Conservation (phyloP, 768 basidiomycete genomes). For the Dioszegia hungarica region DNA sequence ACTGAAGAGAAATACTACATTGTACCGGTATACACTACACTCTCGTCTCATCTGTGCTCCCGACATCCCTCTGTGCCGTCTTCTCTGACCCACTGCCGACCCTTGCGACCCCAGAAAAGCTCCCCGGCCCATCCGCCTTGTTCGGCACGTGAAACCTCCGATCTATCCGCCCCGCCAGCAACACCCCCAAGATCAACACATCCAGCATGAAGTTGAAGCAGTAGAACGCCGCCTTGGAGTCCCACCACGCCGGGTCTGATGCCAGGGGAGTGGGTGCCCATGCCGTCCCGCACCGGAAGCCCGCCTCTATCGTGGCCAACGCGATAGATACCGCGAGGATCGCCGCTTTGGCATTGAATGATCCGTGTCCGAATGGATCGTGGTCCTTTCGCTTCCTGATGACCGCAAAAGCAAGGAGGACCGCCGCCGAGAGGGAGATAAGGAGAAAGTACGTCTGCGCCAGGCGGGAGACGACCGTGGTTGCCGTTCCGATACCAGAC, state of each 20-base stretch:
- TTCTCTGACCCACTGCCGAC: too few relatives aligned
- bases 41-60: not conserved
- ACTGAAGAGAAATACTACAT: too few relatives aligned
- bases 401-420: not conserved
- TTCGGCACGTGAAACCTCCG: conserved; percentile 7
- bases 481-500: not conserved
- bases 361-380: conserved; percentile 2
- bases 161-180: conserved; percentile 5
- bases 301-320: conserved; percentile 7
- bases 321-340: not conserved
- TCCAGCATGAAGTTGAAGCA: conserved; percentile 11
- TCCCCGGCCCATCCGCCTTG: conserved; percentile 5
- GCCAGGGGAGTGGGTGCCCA: conserved; percentile 5
- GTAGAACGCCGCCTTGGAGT: conserved; percentile 11
- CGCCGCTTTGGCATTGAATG: not conserved
- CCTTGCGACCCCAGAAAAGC: not conserved
- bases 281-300: conserved; percentile 10
- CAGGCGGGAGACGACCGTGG: not conserved
- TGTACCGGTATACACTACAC: too few relatives aligned
- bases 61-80: too few relatives aligned
- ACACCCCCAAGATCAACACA: conserved; percentile 1
- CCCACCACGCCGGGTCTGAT: conserved; percentile 11
- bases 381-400: not conserved
- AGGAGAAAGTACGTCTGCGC: conserved; percentile 7
- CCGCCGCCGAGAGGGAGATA: not conserved